Conservation (phyloP, 768 basidiomycete species). For the Kwoniella heveanensis region DNA sequence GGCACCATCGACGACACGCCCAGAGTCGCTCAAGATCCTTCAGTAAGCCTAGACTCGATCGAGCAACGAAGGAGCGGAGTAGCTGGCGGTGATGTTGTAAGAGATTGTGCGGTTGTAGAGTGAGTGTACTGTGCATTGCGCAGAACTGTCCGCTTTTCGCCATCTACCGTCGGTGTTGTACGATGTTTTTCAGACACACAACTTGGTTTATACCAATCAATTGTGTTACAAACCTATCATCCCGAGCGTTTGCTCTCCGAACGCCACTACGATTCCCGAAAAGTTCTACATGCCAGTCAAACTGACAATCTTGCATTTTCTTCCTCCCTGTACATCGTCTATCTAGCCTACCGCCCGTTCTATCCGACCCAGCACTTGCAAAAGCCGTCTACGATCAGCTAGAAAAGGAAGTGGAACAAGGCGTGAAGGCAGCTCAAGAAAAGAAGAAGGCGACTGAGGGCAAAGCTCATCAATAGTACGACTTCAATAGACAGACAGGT, state of each 20-base stretch:
- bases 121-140: conserved; percentile 27
- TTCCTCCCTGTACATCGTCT: background rate
- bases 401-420: conserved; percentile 44
- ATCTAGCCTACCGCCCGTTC: conserved; percentile 35
- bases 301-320: background rate
- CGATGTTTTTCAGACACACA: too few species aligned
- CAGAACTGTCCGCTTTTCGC: too few species aligned
- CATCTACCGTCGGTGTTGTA: too few species aligned
- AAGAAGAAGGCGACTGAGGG: background rate
- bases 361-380: conserved; percentile 36
- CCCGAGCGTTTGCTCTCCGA: too few species aligned
- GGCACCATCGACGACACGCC: conserved; percentile 21
- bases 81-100: conserved; percentile 43
- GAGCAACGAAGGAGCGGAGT: conserved; percentile 28
- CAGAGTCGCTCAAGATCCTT: conserved; percentile 18
- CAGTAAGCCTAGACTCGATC: background rate
- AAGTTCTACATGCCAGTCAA: too few species aligned
- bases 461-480: too few species aligned
- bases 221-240: too few species aligned
- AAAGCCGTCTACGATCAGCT: conserved; percentile 41
- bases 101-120: conserved; percentile 46
- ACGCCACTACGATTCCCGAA: too few species aligned
- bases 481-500: too few species aligned
- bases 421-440: conserved; percentile 31
- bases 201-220: too few species aligned